These are phyloP conservation scores for Phytophthora brassicae DNA, from an alignment of 352 stramenopile species.

Conservation along the genomic window DNA sequence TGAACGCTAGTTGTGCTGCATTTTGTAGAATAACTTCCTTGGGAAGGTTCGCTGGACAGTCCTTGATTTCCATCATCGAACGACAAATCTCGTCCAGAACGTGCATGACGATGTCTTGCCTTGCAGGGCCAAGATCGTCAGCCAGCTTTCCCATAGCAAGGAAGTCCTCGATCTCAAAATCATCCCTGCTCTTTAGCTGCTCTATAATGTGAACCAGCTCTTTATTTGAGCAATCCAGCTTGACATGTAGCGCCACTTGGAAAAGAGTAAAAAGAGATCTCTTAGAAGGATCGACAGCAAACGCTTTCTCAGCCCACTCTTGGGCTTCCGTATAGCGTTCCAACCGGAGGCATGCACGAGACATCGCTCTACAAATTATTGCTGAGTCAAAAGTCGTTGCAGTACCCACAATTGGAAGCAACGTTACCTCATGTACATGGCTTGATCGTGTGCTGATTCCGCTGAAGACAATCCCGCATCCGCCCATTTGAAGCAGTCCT, in stretches of 20 bases:
- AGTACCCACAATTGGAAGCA: background rate
- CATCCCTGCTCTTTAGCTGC: conserved; percentile 45
- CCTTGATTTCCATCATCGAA: conserved; percentile 13
- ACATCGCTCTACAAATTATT: conserved; percentile 30
- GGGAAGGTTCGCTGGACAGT: conserved; percentile 22
- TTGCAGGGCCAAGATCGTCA: conserved; percentile 24
- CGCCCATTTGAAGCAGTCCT: conserved; percentile 60
- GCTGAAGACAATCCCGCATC: conserved; percentile 29
- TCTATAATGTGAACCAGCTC: conserved; percentile 29
- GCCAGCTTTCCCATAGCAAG: conserved; percentile 52
- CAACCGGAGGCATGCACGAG: conserved; percentile 44
- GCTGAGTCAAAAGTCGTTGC: background rate
- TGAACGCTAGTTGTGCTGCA: conserved; percentile 61
- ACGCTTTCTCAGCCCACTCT: conserved; percentile 51
- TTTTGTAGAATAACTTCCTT: conserved; percentile 60
- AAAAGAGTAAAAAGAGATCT: conserved; percentile 64
- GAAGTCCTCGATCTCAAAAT: conserved; percentile 70
- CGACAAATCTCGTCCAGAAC: conserved; percentile 62
- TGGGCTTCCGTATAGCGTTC: conserved; percentile 29
- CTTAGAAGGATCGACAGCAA: conserved; percentile 52
- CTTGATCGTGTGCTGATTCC: conserved; percentile 32
- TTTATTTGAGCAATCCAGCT: conserved; percentile 13
- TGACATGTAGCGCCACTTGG: conserved; percentile 36
- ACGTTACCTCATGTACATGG: conserved; percentile 60
- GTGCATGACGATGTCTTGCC: conserved; percentile 40